Evolutionary conservation across 176 grass and related monocot species (phyloP).

Genomic region (Rhynchospora pubera): DNA sequence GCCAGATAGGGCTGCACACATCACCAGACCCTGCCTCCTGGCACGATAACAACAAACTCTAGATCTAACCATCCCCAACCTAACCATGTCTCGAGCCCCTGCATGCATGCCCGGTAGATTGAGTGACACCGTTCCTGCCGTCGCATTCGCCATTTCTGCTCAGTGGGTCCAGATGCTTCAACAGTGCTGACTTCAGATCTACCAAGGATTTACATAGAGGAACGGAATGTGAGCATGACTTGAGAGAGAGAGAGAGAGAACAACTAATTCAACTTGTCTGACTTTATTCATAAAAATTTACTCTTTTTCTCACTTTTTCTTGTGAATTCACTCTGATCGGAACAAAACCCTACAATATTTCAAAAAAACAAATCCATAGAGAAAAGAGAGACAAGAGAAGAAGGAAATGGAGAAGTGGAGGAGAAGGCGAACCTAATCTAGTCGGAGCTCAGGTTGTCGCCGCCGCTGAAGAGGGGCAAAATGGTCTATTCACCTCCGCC

Average conservation of each 20-base stretch:
- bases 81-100: background rate
- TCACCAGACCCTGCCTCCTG: background rate
- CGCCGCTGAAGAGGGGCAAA: background rate
- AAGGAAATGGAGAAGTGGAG: too few relatives aligned
- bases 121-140: constrained; percentile 10
- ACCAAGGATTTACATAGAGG: background rate
- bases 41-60: background rate
- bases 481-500: background rate
- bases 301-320: background rate
- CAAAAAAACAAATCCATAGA: too few relatives aligned
- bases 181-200: constrained; percentile 3
- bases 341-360: background rate
- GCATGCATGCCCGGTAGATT: background rate
- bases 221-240: background rate
- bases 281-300: background rate
- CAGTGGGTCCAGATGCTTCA: background rate
- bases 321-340: background rate
- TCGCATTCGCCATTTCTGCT: constrained; percentile 1
- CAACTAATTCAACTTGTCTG: background rate
- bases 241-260: background rate
- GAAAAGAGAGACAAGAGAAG: too few relatives aligned
- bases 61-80: constrained; percentile 9
- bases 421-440: background rate
- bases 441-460: background rate
- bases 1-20: constrained; percentile 13